Conservation (phyloP, 441 rosid species). For the Aquilaria agallochum region DNA sequence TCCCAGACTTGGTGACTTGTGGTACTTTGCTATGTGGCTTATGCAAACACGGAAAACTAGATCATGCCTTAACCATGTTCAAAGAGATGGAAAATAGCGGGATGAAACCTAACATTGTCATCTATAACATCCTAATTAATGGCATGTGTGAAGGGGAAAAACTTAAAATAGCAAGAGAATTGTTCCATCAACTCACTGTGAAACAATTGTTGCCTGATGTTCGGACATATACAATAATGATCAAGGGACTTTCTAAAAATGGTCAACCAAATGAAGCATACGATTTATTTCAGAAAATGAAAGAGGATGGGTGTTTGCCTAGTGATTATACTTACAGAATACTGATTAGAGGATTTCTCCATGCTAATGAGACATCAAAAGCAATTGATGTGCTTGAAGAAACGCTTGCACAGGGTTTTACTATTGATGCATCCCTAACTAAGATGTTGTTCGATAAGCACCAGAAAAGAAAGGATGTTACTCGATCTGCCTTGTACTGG, state of each 20-base stretch:
- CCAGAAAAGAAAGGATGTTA: too few relatives aligned
- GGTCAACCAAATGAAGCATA: background rate
- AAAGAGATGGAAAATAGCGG: constrained; percentile 6
- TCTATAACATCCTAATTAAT: constrained; percentile 8
- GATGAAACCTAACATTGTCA: constrained; percentile 2
- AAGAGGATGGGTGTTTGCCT: constrained; percentile 10
- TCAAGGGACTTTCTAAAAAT: constrained; percentile 14
- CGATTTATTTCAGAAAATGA: constrained; percentile 12
- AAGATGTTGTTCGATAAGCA: background rate
- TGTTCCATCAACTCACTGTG: background rate
- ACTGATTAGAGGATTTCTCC: constrained; percentile 14
- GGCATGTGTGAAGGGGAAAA: background rate
- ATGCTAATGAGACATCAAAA: constrained; percentile 1
- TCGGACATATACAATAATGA: constrained; percentile 13
- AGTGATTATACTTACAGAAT: constrained; percentile 9
- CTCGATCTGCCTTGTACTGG: too few relatives aligned
- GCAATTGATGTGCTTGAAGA: constrained; percentile 12
- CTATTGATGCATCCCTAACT: constrained; percentile 8
- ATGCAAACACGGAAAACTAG: constrained; percentile 11
- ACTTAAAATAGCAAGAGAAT: background rate
- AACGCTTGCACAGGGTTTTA: constrained; percentile 7
- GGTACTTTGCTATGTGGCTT: constrained; percentile 18
- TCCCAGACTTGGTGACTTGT: constrained; percentile 11
- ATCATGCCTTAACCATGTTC: constrained; percentile 12
- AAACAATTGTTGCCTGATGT: constrained; percentile 11